phyloP scores from a whole-genome alignment of 129 eudicot species.

The Ambrosia trifida region DNA sequence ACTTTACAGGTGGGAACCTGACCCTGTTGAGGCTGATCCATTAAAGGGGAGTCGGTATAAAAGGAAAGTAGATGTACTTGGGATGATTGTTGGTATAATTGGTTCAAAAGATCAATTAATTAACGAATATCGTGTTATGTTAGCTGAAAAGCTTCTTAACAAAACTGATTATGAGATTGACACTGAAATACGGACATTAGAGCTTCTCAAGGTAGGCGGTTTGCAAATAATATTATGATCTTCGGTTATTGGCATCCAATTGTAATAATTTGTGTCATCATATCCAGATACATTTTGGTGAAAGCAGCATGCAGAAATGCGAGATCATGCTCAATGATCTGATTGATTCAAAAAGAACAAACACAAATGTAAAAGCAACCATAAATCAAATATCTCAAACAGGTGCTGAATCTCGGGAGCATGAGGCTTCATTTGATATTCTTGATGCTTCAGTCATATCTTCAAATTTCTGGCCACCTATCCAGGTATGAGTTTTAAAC shows the following conservation, averaged over 20 bases:
- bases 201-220: conserved; percentile 79
- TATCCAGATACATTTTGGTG: conserved; percentile 96
- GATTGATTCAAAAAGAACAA: conserved; percentile 89
- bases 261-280: conserved; percentile 12
- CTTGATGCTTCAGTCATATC: conserved; percentile 86
- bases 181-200: conserved; percentile 88
- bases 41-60: conserved; percentile 68
- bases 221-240: conserved; percentile 19
- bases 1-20: conserved; percentile 91
- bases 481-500: conserved; percentile 55
- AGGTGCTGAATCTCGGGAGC: conserved; percentile 46
- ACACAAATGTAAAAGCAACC: conserved; percentile 84
- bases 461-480: conserved; percentile 99
- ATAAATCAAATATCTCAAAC: conserved; percentile 55
- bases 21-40: conserved; percentile 96
- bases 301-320: conserved; percentile 97
- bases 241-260: background rate
- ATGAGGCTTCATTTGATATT: conserved; percentile 53
- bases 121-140: conserved; percentile 94
- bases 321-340: conserved; percentile 99
- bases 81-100: conserved; percentile 91
- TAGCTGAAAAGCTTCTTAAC: conserved; percentile 95
- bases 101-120: conserved; percentile 97
- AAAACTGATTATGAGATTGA: conserved; percentile 97
- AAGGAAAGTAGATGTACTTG: conserved; percentile 90